Conservation (phyloP, 495 filamentous ascomycete species). For the Aspergillus conjunctus region DNA sequence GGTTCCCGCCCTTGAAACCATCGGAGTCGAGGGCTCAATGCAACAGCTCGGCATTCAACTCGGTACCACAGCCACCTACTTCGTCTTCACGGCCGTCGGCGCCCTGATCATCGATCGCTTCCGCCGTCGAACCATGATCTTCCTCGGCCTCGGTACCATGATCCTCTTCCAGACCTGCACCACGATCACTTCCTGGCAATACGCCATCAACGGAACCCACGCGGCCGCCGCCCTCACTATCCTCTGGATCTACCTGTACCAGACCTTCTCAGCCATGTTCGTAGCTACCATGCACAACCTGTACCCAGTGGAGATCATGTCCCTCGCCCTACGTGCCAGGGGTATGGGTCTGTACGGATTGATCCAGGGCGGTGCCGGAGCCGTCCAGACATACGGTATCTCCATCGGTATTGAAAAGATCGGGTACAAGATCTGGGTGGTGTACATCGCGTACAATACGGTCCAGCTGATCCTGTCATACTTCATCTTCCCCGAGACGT, state of each 20-base stretch:
- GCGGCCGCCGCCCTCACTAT: constrained; percentile 38
- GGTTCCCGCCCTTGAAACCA: constrained; percentile 38
- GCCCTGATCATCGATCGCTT: constrained; percentile 43
- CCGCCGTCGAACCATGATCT: constrained; percentile 41
- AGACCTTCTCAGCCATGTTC: constrained; percentile 41
- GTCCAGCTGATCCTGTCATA: constrained; percentile 44
- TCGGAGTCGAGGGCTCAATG: constrained; percentile 35
- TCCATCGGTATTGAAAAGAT: constrained; percentile 43
- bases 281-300: constrained; percentile 50
- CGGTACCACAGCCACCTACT: constrained; percentile 42
- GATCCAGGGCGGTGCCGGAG: constrained; percentile 45
- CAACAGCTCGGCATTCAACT: constrained; percentile 40
- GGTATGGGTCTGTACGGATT: constrained; percentile 47
- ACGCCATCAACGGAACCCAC: constrained; percentile 22
- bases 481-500: constrained; percentile 47
- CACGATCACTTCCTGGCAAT: constrained; percentile 48
- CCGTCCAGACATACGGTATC: constrained; percentile 45
- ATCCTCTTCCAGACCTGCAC: constrained; percentile 42
- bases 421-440: constrained; percentile 49
- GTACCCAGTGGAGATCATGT: constrained; percentile 44
- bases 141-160: constrained; percentile 38
- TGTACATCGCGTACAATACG: constrained; percentile 47
- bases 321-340: constrained; percentile 42
- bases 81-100: constrained; percentile 43
- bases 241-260: constrained; percentile 47